Evolutionary conservation across 306 rosid genomes (phyloP), one percentile per base, ranked within the genome.

Genomic region (Delonix regia): DNA sequence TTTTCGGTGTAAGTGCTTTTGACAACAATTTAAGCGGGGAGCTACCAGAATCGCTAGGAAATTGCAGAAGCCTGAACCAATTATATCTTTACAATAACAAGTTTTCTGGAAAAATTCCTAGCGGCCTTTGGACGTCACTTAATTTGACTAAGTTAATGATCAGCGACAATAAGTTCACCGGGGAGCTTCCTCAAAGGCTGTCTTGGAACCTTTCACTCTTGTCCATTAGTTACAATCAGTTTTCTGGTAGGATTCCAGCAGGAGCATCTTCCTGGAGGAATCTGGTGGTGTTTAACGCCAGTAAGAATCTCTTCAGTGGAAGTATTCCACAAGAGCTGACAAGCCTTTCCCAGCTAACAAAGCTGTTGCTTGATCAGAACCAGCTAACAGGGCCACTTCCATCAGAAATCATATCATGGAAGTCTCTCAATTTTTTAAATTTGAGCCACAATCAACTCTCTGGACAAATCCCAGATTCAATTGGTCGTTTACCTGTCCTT

Each of bases 321-420:
- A 28, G 73, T 41, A 76, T 90, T 62, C 92, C 92, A 67, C 76
- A 9, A 42, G 90, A 82, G 53, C 9, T 90, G 19, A 88, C 84
- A 0, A 10, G 64, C 69, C 89, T 90, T 76, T 33, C 75, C 6
- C 4, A 0, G 21, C 19, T 86, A 75, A 27, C 16, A 3, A 76
- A 24, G 6, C 85, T 90, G 44, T 16, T 1, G 7, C 92, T 90
- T 24, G 70, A 86, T 69, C 73, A 53, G 3, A 90, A 87, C 72
- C 79, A 38, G 18, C 83, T 89, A 15, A 71, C 18, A 0, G 88
- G 90, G 6, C 13, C 53, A 8, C 80, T 87, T 71, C 90, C 87
- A 24, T 62, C 39, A 27, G 15, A 75, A 10, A 69, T 80, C 39
- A 22, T 41, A 6, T 87, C 89, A 27, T 87, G 86, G 85, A 53